phyloP scores from a whole-genome alignment of 139 green algal species.

The Asterochloris erici region DNA sequence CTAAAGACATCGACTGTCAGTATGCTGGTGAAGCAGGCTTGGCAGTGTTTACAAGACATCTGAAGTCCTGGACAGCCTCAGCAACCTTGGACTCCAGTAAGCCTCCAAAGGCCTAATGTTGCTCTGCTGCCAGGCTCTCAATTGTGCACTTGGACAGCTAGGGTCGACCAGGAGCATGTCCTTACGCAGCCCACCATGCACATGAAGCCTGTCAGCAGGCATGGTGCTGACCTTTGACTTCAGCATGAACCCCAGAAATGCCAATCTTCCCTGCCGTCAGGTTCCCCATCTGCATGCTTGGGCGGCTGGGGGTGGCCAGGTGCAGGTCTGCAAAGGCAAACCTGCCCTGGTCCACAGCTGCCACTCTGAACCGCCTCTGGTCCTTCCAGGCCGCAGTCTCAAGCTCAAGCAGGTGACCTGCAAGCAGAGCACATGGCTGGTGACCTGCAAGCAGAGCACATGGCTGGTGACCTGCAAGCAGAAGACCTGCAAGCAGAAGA shows the following conservation, averaged over 20 bases:
- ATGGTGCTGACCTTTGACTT: slow-evolving; percentile 9
- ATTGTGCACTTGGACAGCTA: neutral
- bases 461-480: neutral
- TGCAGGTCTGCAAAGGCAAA: slow-evolving; percentile 51
- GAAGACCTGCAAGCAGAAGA: neutral
- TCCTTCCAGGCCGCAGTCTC: slow-evolving; percentile 67
- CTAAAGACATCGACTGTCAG: no score
- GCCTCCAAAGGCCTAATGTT: no score
- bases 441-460: neutral
- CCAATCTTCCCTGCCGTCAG: neutral
- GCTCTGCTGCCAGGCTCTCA: neutral
- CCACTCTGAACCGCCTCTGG: slow-evolving; percentile 48
- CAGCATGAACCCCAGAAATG: neutral
- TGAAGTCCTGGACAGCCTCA: no score
- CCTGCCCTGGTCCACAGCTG: slow-evolving; percentile 36
- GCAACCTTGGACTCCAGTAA: no score
- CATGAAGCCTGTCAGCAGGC: neutral
- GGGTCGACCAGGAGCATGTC: neutral
- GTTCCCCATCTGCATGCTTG: neutral
- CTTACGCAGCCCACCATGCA: neutral
- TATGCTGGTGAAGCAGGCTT: no score
- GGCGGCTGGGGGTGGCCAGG: slow-evolving; percentile 31
- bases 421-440: neutral
- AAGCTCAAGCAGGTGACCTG: slow-evolving; percentile 51
- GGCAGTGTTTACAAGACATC: no score